Conservation (phyloP, 2,329 filamentous ascomycete genomes). For the Aspergillus candidus region DNA sequence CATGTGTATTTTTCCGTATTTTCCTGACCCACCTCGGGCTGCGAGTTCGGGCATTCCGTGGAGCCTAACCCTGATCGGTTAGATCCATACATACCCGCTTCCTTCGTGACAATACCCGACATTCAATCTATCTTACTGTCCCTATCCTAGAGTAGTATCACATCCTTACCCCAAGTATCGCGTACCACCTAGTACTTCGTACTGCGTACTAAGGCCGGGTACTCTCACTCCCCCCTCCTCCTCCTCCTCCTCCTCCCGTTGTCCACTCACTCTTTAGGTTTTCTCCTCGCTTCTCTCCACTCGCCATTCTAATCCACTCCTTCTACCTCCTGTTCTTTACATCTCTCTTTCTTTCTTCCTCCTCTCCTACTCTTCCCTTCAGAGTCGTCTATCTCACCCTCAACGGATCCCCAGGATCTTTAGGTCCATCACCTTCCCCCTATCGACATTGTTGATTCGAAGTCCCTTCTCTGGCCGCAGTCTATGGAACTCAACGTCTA, state of each 20-base stretch:
- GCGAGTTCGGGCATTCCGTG: too few species aligned
- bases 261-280: background rate
- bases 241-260: slow-evolving; percentile 1
- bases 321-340: background rate
- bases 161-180: too few species aligned
- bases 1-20: too few species aligned
- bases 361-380: slow-evolving; percentile 14
- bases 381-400: slow-evolving; percentile 9
- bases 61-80: too few species aligned
- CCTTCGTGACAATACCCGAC: too few species aligned
- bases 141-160: too few species aligned
- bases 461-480: too few species aligned
- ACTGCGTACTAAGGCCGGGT: background rate
- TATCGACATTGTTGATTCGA: background rate
- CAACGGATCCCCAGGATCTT: background rate
- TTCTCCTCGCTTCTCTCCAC: background rate
- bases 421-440: slow-evolving; percentile 3
- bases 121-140: too few species aligned
- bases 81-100: too few species aligned
- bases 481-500: too few species aligned
- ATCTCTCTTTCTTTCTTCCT: slow-evolving; percentile 7
- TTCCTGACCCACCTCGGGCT: too few species aligned
- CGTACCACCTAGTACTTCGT: background rate
- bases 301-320: background rate
- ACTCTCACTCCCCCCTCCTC: background rate